Evolutionary conservation across 352 stramenopile genomes (phyloP).

Genomic region (Plasmopara viticola): DNA sequence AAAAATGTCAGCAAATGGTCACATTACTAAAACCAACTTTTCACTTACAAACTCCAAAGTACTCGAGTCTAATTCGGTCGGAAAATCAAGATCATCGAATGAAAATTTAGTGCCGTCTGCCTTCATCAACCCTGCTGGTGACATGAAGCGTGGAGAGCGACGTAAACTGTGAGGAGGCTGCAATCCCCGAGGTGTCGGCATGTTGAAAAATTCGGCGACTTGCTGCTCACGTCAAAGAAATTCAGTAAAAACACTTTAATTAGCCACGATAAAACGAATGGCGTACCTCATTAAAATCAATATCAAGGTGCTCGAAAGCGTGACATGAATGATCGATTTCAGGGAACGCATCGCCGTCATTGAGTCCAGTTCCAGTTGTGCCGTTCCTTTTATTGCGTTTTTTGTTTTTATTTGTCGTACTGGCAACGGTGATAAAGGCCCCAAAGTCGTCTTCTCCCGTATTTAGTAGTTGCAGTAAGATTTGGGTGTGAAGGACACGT

Average conservation of each 20-base stretch:
- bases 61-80: constrained; percentile 61
- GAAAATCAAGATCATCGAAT: constrained; percentile 78
- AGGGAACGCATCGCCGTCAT: constrained; percentile 27
- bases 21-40: not conserved
- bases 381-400: constrained; percentile 35
- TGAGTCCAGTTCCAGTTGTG: constrained; percentile 1
- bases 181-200: constrained; percentile 53
- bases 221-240: constrained; percentile 31
- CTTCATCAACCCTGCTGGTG: constrained; percentile 60
- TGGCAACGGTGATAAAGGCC: constrained; percentile 24
- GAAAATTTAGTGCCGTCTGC: constrained; percentile 75
- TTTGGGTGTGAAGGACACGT: constrained; percentile 68
- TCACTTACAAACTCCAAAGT: constrained; percentile 69
- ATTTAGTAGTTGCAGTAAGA: constrained; percentile 71
- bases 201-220: constrained; percentile 79
- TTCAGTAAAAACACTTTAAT: not conserved
- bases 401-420: constrained; percentile 50
- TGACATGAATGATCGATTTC: constrained; percentile 68
- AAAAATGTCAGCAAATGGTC: constrained; percentile 2
- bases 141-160: constrained; percentile 70
- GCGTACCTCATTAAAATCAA: constrained; percentile 77
- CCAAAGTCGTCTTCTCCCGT: constrained; percentile 38
- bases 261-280: not conserved
- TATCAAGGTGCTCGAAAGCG: constrained; percentile 77
- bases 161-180: constrained; percentile 65